A percentile compares a stretch with the other conserved stretches of the same genome.
Evolutionary conservation across 1,284 basidiomycete species (phyloP).

Genomic region (Ceratobasidium theobromae): DNA sequence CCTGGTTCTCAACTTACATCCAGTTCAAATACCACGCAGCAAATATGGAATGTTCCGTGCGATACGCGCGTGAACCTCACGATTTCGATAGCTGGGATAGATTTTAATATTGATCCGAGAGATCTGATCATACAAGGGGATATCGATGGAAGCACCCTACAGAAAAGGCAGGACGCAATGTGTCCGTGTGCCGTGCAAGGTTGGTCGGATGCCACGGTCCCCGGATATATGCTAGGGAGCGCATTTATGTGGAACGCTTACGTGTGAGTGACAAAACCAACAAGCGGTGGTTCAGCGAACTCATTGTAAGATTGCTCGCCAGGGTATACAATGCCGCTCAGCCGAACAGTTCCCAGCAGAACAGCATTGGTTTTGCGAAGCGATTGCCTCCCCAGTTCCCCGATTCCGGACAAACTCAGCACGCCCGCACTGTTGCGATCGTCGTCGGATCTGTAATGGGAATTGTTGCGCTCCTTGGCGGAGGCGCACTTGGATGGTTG

Average conservation of each 20-base stretch:
- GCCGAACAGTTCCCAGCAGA: background rate
- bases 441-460: background rate
- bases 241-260: constrained; percentile 28
- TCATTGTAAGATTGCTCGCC: background rate
- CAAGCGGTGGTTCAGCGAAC: background rate
- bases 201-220: constrained; percentile 6
- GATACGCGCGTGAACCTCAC: constrained; percentile 15
- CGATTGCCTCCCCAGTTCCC: background rate
- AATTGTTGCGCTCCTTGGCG: background rate
- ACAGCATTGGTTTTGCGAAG: constrained; percentile 6
- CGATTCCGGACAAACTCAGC: background rate
- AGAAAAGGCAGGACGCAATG: constrained; percentile 18
- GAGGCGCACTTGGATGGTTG: background rate
- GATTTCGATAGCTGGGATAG: constrained; percentile 1
- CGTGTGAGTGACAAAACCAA: constrained; percentile 7
- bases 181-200: constrained; percentile 14
- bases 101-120: constrained; percentile 10
- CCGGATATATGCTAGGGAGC: constrained; percentile 27
- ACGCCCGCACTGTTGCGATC: background rate
- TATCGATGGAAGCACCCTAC: background rate
- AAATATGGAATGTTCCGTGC: constrained; percentile 16
- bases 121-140: constrained; percentile 15
- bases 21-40: background rate
- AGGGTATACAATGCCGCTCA: constrained; percentile 21
- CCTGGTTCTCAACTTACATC: constrained; percentile 16